These are phyloP conservation scores for Macrocybe gigantea DNA, from an alignment of 768 basidiomycete genomes.

Conservation along the genomic window DNA sequence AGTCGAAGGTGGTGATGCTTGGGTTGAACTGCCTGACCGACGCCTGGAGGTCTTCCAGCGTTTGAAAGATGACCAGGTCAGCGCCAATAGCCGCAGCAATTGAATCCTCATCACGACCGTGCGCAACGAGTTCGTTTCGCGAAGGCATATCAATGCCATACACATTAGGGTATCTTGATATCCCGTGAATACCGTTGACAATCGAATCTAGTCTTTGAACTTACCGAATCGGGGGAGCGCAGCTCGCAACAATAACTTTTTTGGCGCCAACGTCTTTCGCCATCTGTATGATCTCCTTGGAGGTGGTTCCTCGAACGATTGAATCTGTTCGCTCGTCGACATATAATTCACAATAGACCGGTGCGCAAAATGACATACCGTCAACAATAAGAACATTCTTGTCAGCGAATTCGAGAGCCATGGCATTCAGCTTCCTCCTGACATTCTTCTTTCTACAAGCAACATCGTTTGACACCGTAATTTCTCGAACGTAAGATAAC, in stretches of 20 bases:
- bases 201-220: slow-evolving; percentile 7
- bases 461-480: not conserved
- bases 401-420: slow-evolving; percentile 91
- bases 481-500: not conserved
- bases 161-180: slow-evolving; percentile 76
- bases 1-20: slow-evolving; percentile 75
- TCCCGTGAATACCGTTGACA: not conserved
- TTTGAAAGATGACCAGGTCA: slow-evolving; percentile 95
- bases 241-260: slow-evolving; percentile 93
- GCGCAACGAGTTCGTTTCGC: slow-evolving; percentile 85
- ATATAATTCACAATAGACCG: slow-evolving; percentile 1
- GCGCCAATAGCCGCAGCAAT: slow-evolving; percentile 85
- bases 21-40: slow-evolving; percentile 87
- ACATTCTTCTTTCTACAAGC: slow-evolving; percentile 81
- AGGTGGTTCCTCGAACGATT: slow-evolving; percentile 97
- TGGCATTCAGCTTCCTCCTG: slow-evolving; percentile 91
- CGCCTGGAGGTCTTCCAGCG: slow-evolving; percentile 77
- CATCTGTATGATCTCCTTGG: slow-evolving; percentile 98
- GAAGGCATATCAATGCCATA: slow-evolving; percentile 99
- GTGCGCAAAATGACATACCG: slow-evolving; percentile 41
- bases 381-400: slow-evolving; percentile 96
- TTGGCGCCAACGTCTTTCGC: slow-evolving; percentile 98
- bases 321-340: slow-evolving; percentile 56
- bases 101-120: slow-evolving; percentile 62
- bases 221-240: slow-evolving; percentile 92